phyloP scores from a whole-genome alignment of 768 basidiomycete species.

The Suillus ampliporus region DNA sequence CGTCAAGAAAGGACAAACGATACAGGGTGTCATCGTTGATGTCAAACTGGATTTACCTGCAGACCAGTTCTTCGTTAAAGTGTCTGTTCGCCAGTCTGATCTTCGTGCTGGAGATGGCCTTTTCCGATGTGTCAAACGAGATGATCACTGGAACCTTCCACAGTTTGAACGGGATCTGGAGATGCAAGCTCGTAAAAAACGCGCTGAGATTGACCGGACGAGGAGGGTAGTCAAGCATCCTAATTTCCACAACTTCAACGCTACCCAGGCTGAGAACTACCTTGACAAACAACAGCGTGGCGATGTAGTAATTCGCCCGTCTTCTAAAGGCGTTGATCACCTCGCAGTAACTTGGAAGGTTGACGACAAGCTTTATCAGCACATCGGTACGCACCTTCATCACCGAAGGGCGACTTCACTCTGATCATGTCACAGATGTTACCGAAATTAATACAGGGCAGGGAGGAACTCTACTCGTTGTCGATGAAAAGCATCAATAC shows the following conservation, averaged over 20 bases:
- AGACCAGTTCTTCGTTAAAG: slow-evolving; percentile 70
- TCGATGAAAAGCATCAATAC: slow-evolving; percentile 82
- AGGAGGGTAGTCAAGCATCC: slow-evolving; percentile 96
- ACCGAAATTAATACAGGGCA: slow-evolving; percentile 81
- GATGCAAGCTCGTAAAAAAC: slow-evolving; percentile 79
- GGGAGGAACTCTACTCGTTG: slow-evolving; percentile 68
- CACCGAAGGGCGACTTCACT: slow-evolving; percentile 1
- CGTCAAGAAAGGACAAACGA: slow-evolving; percentile 78
- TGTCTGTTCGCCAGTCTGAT: slow-evolving; percentile 74
- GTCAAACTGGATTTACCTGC: slow-evolving; percentile 66
- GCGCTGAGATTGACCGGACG: slow-evolving; percentile 78
- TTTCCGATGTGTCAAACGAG: slow-evolving; percentile 63
- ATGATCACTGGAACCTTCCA: slow-evolving; percentile 69
- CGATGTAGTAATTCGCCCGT: slow-evolving; percentile 95
- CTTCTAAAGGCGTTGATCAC: slow-evolving; percentile 92
- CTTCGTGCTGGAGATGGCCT: slow-evolving; percentile 64
- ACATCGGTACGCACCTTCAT: slow-evolving; percentile 71
- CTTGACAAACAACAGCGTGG: slow-evolving; percentile 91
- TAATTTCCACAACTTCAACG: slow-evolving; percentile 96
- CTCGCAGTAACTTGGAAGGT: slow-evolving; percentile 99
- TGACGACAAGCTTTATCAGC: slow-evolving; percentile 93
- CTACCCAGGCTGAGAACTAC: slow-evolving; percentile 86
- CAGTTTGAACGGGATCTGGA: slow-evolving; percentile 73
- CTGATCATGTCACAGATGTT: slow-evolving; percentile 60
- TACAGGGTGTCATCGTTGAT: slow-evolving; percentile 79